These are phyloP conservation scores for Pyrenophora tritici-repentis DNA, from an alignment of 2,329 filamentous ascomycete species.

Conservation along the genomic window DNA sequence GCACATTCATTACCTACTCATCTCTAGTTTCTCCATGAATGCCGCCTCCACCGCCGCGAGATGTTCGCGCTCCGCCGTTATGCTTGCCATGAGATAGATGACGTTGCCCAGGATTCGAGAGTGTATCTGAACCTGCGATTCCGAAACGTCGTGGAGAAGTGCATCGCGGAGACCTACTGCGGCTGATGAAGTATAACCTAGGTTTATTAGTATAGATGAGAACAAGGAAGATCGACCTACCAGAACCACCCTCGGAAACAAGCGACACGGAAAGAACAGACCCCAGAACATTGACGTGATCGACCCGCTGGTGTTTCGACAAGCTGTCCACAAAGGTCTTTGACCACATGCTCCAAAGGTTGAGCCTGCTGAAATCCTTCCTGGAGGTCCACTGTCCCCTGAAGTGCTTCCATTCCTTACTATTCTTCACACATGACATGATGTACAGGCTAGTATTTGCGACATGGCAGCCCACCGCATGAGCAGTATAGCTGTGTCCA, in stretches of 20 bases:
- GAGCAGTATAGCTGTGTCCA: slow-evolving; percentile 85
- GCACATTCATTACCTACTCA: neutral
- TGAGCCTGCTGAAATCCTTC: neutral
- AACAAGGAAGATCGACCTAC: slow-evolving; percentile 37
- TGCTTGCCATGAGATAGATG: slow-evolving; percentile 64
- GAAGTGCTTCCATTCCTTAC: neutral
- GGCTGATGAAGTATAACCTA: slow-evolving; percentile 63
- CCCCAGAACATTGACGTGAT: slow-evolving; percentile 73
- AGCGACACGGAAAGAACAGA: slow-evolving; percentile 72
- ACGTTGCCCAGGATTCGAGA: slow-evolving; percentile 66
- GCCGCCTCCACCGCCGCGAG: slow-evolving; percentile 26
- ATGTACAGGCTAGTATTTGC: slow-evolving; percentile 68
- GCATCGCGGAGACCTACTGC: slow-evolving; percentile 58
- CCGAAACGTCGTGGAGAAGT: slow-evolving; percentile 48
- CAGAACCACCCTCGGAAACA: slow-evolving; percentile 54
- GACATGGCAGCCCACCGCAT: slow-evolving; percentile 79
- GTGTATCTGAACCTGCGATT: slow-evolving; percentile 56
- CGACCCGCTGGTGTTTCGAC: slow-evolving; percentile 62
- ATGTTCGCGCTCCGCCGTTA: slow-evolving; percentile 29
- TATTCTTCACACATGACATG: slow-evolving; percentile 49
- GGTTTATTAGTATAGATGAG: neutral
- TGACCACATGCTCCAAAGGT: slow-evolving; percentile 74
- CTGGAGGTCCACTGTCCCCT: no score
- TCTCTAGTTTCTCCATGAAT: slow-evolving; percentile 24
- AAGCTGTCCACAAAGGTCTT: slow-evolving; percentile 62